Evolutionary conservation across 2,329 filamentous ascomycete species (phyloP), one percentile per base, ranked within the genome.

Genomic region (Sphaceloma murrayae): DNA sequence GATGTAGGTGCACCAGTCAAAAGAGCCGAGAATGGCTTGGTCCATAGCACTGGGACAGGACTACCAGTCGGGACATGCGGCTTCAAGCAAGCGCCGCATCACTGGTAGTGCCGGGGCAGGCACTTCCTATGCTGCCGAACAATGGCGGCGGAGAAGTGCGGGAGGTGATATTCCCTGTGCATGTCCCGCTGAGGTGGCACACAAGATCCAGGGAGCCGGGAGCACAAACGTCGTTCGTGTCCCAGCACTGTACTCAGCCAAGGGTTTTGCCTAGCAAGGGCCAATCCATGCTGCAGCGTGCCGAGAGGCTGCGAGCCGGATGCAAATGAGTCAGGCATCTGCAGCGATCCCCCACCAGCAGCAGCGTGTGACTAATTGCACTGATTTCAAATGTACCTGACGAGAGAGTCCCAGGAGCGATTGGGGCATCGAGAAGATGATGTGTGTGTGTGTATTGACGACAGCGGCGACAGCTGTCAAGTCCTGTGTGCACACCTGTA

Each of bases 171-270:
- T 16, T 40, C 36, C 27, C 30, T 10, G 36, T 30, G 36, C 24
- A 40, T 40, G 24, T 27, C 14, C 26, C 22, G 13, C 14, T 27
- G 19, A 13, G 36, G 36, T 40, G 36, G 36, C 16, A 40, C n/a
- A n/a, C 36, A 40, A 40, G 36, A 40, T 40, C 36, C 36, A 30
- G 36, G 11, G 22, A 40, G 36, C 24, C 13, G 36, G 36, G 21
- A 14, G 14, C 36, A 40, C 36, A 40, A 40, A 40, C 36, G 13
- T 26, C n/a, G 36, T 27, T 40, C 36, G 36, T 40, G 16, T n/a
- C 36, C 24, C 5, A 26, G 5, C 19, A 38, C 34, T 13, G 19
- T 24, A 9, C 11, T 8, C 8, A 38, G 29, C 13, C 13, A 24
- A 38, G 13, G 14, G 34, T 13, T 24, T 29, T 16, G 36, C 22